phyloP scores from a whole-genome alignment of 1,284 basidiomycete species.

The Anthracocystis setariae region DNA sequence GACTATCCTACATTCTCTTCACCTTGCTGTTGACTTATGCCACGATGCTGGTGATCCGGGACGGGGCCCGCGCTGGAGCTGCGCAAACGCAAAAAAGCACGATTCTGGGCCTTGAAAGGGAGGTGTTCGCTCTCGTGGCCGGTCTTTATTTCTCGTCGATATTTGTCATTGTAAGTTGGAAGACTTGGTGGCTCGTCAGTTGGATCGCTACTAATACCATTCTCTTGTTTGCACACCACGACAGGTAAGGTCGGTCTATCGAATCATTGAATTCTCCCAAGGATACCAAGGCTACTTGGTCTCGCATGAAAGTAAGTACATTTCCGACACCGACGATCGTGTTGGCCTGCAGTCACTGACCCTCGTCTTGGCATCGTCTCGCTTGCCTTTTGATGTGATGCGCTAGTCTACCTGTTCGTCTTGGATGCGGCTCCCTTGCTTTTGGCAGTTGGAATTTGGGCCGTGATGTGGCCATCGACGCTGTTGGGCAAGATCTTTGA shows the following conservation, averaged over 20 bases:
- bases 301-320: conserved; percentile 44
- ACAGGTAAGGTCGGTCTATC: conserved; percentile 49
- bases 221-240: not conserved
- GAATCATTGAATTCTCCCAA: conserved; percentile 52
- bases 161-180: conserved; percentile 34
- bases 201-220: not conserved
- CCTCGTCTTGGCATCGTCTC: not conserved
- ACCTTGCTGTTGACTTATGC: conserved; percentile 34
- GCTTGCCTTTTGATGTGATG: not conserved
- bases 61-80: conserved; percentile 6
- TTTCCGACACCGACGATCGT: not conserved
- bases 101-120: conserved; percentile 26
- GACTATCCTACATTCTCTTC: conserved; percentile 52
- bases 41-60: conserved; percentile 22
- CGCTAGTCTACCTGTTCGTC: conserved; percentile 42
- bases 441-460: conserved; percentile 46
- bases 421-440: conserved; percentile 53
- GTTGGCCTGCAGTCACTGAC: not conserved
- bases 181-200: not conserved
- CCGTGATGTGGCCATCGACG: conserved; percentile 42
- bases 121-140: conserved; percentile 25
- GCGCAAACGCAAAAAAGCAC: not conserved
- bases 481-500: conserved; percentile 34
- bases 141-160: conserved; percentile 32
- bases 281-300: conserved; percentile 50